Base-by-base conservation (phyloP, 352 stramenopile genomes). In the Globisporangium spinosum region DNA sequence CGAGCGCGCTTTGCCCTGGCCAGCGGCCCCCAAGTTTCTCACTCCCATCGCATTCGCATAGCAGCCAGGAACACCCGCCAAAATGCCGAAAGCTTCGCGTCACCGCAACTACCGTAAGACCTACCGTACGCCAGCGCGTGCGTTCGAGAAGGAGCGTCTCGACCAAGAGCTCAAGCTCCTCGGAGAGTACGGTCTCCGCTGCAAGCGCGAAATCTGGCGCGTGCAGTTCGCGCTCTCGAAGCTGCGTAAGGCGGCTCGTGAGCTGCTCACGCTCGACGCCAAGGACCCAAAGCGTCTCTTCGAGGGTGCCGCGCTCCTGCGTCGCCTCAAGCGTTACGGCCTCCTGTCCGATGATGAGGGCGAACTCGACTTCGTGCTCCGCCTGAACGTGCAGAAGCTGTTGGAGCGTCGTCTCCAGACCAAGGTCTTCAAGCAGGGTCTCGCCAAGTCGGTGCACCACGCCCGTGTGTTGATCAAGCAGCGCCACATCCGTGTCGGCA, bases 131-230 rank as follows among this genome's bases (percentile, higher is more conserved):
- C 97, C 98, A 49, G 94, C 97, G 81, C 97, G 98, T 81, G 94
- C 98, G 54, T 99, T 98, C 91, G 98, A 99, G 84, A 99, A 99
- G 93, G 98, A 99, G 79, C 96, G 97, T 87, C 93, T 99, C 64
- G 97, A 99, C 89, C 97, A 98, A 78, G 98, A 99, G 86, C 90
- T 99, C 62, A 99, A 99, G 90, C 89, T 98, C 57, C 94, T 98
- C 53, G 98, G 98, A 79, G 97, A 99, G 89, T 99, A 99, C 80
- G 98, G 98, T 61, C 94, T 99, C 27, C 92, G 98, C 75, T 99
- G 97, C 94, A 99, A 99, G 94, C 96, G 97, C 74, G 98, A 99
- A 82, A 99, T 99, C 82, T 99, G 98, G 98, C 96, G 98, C 70
- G 97, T 99, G 59, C 98, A 99, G 85, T 98, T 98, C 75, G 94